Conservation (phyloP, 495 filamentous ascomycete genomes). For the Penicillium longicatenatum region DNA sequence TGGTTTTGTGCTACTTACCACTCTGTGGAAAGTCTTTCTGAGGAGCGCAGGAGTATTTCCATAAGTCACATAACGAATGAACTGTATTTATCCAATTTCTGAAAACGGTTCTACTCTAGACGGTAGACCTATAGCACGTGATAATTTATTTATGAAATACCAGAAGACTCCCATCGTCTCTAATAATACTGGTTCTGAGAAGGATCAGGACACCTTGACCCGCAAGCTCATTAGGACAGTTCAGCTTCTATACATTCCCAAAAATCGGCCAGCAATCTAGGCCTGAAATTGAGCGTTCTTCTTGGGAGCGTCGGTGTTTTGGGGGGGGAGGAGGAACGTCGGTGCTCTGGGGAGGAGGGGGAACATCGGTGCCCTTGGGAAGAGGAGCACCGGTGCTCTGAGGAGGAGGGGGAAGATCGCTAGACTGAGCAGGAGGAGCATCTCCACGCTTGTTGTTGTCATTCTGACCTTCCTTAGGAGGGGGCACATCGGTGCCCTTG, state of each 20-base stretch:
- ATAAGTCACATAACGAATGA: neutral
- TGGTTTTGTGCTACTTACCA: no score
- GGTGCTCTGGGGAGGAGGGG: neutral
- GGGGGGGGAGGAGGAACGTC: conserved; percentile 1
- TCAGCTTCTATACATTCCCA: conserved; percentile 13
- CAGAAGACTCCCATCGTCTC: neutral
- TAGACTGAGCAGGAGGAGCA: neutral
- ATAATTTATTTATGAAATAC: neutral
- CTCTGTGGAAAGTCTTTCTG: no score
- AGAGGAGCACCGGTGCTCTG: neutral
- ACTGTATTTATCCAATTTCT: neutral
- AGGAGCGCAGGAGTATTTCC: neutral
- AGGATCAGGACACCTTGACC: neutral
- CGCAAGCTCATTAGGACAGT: conserved; percentile 2
- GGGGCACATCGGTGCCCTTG: neutral
- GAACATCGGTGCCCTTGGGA: neutral
- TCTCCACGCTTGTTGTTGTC: conserved; percentile 3
- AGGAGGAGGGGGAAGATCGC: neutral
- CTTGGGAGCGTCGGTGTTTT: conserved; percentile 1
- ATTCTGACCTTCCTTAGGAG: neutral
- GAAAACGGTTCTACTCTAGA: neutral
- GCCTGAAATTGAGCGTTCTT: neutral
- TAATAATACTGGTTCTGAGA: neutral
- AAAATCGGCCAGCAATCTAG: conserved; percentile 1
- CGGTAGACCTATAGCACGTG: neutral